Conservation (phyloP, 2,329 filamentous ascomycete species). For the Nigrospora sphaerica region DNA sequence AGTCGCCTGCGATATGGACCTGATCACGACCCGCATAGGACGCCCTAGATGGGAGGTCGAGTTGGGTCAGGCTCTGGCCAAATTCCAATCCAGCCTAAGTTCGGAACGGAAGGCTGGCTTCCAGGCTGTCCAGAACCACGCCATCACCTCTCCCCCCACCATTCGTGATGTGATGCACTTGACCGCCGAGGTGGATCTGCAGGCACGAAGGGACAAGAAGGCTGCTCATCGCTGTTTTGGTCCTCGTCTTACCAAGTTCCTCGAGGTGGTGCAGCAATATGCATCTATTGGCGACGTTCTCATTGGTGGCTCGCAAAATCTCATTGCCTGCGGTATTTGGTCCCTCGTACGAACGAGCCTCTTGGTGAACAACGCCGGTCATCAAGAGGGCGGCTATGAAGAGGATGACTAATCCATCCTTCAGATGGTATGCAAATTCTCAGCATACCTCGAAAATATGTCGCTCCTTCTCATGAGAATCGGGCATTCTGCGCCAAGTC, state of each 20-base stretch:
- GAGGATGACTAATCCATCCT: not conserved
- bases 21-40: no score
- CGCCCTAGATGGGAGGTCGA: not conserved
- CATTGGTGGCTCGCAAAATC: slow-evolving; percentile 34
- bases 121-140: slow-evolving; percentile 9
- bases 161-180: slow-evolving; percentile 30
- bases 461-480: slow-evolving; percentile 32
- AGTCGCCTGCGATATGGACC: no score
- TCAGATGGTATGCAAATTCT: slow-evolving; percentile 22
- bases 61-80: slow-evolving; percentile 1
- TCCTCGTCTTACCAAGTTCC: slow-evolving; percentile 30
- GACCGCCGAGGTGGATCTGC: slow-evolving; percentile 28
- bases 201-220: slow-evolving; percentile 6
- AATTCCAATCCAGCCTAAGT: slow-evolving; percentile 29
- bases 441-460: slow-evolving; percentile 28
- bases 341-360: slow-evolving; percentile 32
- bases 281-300: slow-evolving; percentile 32
- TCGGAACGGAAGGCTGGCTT: slow-evolving; percentile 26
- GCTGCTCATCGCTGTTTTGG: slow-evolving; percentile 25
- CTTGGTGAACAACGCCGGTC: slow-evolving; percentile 19
- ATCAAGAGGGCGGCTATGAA: slow-evolving; percentile 2
- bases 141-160: slow-evolving; percentile 15
- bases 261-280: slow-evolving; percentile 33
- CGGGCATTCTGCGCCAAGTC: slow-evolving; percentile 30
- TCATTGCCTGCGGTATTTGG: slow-evolving; percentile 38